These are phyloP conservation scores for Kwoniella dejecticola DNA, from an alignment of 768 basidiomycete genomes.

Conservation along the genomic window DNA sequence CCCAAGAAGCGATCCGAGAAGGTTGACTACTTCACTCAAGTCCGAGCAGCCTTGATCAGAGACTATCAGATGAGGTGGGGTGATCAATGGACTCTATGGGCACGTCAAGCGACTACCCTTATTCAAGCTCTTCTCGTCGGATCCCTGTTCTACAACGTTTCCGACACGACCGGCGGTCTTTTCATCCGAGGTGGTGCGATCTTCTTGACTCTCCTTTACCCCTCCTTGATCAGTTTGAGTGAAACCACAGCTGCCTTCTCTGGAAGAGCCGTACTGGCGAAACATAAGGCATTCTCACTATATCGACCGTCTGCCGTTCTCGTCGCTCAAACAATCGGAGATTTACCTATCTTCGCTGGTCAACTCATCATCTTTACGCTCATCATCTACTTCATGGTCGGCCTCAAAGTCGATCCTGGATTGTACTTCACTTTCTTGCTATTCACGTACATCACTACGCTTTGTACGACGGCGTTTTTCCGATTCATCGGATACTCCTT, in stretches of 20 bases:
- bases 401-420: conserved; percentile 31
- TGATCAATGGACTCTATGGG: conserved; percentile 47
- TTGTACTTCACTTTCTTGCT: conserved; percentile 43
- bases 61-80: conserved; percentile 50
- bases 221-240: conserved; percentile 34
- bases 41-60: conserved; percentile 39
- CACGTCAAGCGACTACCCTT: conserved; percentile 48
- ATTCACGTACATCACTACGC: conserved; percentile 32
- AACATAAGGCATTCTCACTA: conserved; percentile 51
- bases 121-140: conserved; percentile 64
- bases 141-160: conserved; percentile 66
- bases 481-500: conserved; percentile 47
- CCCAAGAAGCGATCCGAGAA: conserved; percentile 35
- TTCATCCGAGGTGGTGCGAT: conserved; percentile 78
- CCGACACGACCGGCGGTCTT: conserved; percentile 64
- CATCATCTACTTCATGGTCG: conserved; percentile 51
- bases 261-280: conserved; percentile 50
- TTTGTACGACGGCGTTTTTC: conserved; percentile 45
- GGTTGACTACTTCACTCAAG: conserved; percentile 39
- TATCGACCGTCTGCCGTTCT: conserved; percentile 56
- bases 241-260: conserved; percentile 52
- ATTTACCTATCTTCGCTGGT: conserved; percentile 56
- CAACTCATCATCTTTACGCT: conserved; percentile 49
- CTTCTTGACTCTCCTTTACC: conserved; percentile 65
- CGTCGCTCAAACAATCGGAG: conserved; percentile 57